Evolutionary conservation across 352 stramenopile species (phyloP).

Genomic region (Globisporangium heterothallicum): DNA sequence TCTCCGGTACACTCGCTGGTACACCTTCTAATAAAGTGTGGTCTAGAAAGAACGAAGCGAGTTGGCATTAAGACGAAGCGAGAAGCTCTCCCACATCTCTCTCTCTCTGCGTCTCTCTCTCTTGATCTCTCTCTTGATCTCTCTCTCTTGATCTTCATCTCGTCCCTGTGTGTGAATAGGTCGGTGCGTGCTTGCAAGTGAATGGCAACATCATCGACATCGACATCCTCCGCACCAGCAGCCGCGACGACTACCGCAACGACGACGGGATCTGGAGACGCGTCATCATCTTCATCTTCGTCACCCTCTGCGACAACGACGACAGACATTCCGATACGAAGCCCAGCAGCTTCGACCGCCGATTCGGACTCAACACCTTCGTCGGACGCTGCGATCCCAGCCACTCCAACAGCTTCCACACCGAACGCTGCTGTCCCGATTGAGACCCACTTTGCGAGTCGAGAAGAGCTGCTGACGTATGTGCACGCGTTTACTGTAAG

Average conservation of each 20-base stretch:
- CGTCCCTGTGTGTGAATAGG: background rate
- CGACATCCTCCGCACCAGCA: background rate
- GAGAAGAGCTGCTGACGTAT: conserved; percentile 32
- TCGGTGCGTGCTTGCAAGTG: background rate
- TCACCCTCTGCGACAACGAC: too few relatives aligned
- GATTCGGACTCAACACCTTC: background rate
- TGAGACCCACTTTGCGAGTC: conserved; percentile 25
- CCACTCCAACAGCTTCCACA: background rate
- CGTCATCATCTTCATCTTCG: conserved; percentile 7
- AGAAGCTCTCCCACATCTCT: too few relatives aligned
- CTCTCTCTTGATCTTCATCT: background rate
- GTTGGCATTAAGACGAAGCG: too few relatives aligned
- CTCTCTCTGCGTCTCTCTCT: background rate
- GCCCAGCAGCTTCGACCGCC: too few relatives aligned
- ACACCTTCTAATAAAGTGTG: too few relatives aligned
- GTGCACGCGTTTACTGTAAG: conserved; percentile 30
- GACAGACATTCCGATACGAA: too few relatives aligned
- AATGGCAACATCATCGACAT: conserved; percentile 9
- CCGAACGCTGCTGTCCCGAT: background rate
- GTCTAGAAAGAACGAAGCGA: too few relatives aligned
- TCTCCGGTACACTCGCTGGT: too few relatives aligned
- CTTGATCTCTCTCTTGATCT: background rate
- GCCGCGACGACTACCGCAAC: conserved; percentile 7
- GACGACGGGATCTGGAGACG: conserved; percentile 4
- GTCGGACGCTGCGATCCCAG: background rate